Evolutionary conservation across 2,329 filamentous ascomycete species (phyloP).

Genomic region (Elsinoe perseae): DNA sequence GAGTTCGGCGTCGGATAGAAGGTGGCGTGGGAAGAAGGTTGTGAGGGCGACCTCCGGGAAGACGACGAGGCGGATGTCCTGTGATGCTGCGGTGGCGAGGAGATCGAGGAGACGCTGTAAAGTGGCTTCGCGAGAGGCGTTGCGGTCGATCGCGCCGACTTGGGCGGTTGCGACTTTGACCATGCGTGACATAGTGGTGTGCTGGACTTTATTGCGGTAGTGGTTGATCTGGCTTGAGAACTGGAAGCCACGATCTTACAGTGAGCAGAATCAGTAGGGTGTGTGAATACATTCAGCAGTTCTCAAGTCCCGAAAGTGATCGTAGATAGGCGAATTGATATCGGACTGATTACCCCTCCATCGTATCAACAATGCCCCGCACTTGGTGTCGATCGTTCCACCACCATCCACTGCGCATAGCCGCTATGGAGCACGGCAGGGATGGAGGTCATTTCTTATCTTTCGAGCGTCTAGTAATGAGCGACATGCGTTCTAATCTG

Average conservation of each 20-base stretch:
- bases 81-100: constrained; percentile 38
- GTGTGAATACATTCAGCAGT: too few species aligned
- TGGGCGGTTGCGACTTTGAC: constrained; percentile 49
- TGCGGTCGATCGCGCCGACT: constrained; percentile 42
- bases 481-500: too few species aligned
- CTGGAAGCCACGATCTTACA: too few species aligned
- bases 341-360: constrained; percentile 11
- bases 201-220: too few species aligned
- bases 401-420: not conserved
- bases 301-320: too few species aligned
- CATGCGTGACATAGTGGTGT: constrained; percentile 32
- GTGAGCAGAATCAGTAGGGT: too few species aligned
- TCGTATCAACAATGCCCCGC: constrained; percentile 13
- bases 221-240: too few species aligned
- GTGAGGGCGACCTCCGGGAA: constrained; percentile 50
- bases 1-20: constrained; percentile 38
- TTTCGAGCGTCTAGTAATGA: not conserved
- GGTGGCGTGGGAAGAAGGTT: constrained; percentile 50
- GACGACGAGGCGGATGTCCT: constrained; percentile 44
- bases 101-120: constrained; percentile 45
- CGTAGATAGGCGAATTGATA: not conserved
- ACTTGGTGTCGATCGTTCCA: not conserved
- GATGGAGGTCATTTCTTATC: not conserved
- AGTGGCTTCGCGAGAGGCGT: constrained; percentile 36
- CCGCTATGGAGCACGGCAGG: not conserved